These are phyloP conservation scores for Trichoderma endophyticum DNA, from an alignment of 2,329 filamentous ascomycete genomes.

Conservation along the genomic window DNA sequence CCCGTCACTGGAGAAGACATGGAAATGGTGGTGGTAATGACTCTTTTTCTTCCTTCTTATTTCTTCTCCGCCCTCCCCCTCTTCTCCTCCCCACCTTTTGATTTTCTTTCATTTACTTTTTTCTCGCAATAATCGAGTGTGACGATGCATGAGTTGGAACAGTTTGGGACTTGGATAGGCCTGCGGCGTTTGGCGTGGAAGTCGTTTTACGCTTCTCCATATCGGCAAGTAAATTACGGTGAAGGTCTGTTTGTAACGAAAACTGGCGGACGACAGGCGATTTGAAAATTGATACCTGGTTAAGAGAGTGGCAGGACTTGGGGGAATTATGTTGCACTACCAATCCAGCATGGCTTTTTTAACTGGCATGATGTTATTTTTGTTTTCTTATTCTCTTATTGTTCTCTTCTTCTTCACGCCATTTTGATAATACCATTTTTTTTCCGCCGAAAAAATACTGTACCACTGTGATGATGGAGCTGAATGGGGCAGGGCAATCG, in stretches of 20 bases:
- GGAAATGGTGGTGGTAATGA: conserved; percentile 27
- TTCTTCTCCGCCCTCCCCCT: background rate
- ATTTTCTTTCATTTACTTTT: background rate
- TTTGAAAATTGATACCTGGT: conserved; percentile 19
- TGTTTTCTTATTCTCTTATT: background rate
- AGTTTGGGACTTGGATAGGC: conserved; percentile 20
- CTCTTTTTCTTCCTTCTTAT: background rate
- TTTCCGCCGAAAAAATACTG: background rate
- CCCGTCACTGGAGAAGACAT: conserved; percentile 32
- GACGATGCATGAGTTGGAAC: conserved; percentile 15
- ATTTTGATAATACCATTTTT: background rate
- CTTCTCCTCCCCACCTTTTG: background rate
- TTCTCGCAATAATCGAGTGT: conserved; percentile 16
- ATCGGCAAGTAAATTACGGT: conserved; percentile 16
- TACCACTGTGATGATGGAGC: background rate
- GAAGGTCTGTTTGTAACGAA: conserved; percentile 14
- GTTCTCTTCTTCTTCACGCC: background rate
- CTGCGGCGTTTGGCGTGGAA: conserved; percentile 21
- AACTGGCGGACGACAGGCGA: conserved; percentile 13
- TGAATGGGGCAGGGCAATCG: background rate
- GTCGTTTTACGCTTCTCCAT: conserved; percentile 16
- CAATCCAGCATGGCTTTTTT: conserved; percentile 1
- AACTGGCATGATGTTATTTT: conserved; percentile 7
- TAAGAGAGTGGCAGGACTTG: conserved; percentile 2
- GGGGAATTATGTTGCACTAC: conserved; percentile 6